Conservation (phyloP, 805 yeast genomes). For the Diddensiella caesifluorescens region DNA sequence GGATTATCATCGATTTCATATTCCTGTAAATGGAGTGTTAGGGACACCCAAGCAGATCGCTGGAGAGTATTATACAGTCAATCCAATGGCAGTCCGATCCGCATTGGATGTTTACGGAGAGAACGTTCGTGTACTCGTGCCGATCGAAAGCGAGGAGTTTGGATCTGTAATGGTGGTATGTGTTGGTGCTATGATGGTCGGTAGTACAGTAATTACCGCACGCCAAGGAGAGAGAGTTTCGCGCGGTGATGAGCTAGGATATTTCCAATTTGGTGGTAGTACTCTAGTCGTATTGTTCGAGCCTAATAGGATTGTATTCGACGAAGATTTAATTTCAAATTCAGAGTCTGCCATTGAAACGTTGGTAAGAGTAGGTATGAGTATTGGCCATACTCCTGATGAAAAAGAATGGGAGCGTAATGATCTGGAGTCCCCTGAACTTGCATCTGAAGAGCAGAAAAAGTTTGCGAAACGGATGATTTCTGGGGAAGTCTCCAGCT, state of each 20-base stretch:
- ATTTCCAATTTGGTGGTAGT: slow-evolving; percentile 94
- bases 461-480: slow-evolving; percentile 13
- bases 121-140: slow-evolving; percentile 72
- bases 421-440: slow-evolving; percentile 24
- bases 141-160: slow-evolving; percentile 69
- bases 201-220: slow-evolving; percentile 72
- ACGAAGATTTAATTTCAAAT: slow-evolving; percentile 65
- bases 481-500: slow-evolving; percentile 12
- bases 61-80: slow-evolving; percentile 93
- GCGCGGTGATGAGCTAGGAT: slow-evolving; percentile 84
- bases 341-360: slow-evolving; percentile 73
- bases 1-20: slow-evolving; percentile 91
- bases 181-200: slow-evolving; percentile 99
- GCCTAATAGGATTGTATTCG: slow-evolving; percentile 43
- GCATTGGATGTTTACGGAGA: slow-evolving; percentile 89
- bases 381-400: slow-evolving; percentile 69
- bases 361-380: slow-evolving; percentile 82
- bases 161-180: slow-evolving; percentile 74
- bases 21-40: slow-evolving; percentile 72
- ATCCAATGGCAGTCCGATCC: slow-evolving; percentile 94
- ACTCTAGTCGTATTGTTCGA: slow-evolving; percentile 70
- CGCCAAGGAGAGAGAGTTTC: slow-evolving; percentile 50
- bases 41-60: slow-evolving; percentile 63
- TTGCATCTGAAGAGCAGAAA: slow-evolving; percentile 9
- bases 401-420: slow-evolving; percentile 46